Percentiles rank a stretch among this genome's conserved stretches.
Evolutionary conservation across 2,329 filamentous ascomycete genomes (phyloP).

Genomic region (Hypomyces perniciosus): DNA sequence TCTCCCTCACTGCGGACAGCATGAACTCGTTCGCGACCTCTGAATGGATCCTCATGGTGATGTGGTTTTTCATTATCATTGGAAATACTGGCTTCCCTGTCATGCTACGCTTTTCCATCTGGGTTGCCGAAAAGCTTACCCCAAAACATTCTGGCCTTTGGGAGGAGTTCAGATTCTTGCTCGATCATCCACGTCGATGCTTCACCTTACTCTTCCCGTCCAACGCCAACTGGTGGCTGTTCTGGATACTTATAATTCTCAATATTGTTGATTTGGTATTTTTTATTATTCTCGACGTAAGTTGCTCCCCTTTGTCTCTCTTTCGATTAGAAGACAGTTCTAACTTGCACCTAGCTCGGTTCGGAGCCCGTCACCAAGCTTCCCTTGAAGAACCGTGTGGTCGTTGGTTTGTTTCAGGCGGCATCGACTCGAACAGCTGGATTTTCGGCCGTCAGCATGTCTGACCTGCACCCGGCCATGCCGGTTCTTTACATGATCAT

Average conservation of each 20-base stretch:
- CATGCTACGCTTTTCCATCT: conserved; percentile 90
- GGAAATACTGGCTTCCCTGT: conserved; percentile 95
- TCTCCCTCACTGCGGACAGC: conserved; percentile 85
- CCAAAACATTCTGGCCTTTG: conserved; percentile 64
- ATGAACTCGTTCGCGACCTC: conserved; percentile 85
- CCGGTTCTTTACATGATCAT: conserved; percentile 94
- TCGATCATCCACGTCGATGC: conserved; percentile 92
- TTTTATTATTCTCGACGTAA: conserved; percentile 85
- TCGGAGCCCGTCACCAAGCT: conserved; percentile 61
- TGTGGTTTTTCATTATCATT: conserved; percentile 84
- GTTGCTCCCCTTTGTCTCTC: conserved; percentile 25
- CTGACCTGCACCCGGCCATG: conserved; percentile 77
- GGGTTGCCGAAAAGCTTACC: conserved; percentile 64
- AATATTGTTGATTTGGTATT: conserved; percentile 84
- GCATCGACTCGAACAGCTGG: conserved; percentile 85
- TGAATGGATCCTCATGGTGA: conserved; percentile 66
- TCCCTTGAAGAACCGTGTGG: conserved; percentile 66
- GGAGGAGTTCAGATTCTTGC: conserved; percentile 84
- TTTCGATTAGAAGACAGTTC: conserved; percentile 12
- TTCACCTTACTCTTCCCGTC: conserved; percentile 92
- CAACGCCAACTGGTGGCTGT: conserved; percentile 91
- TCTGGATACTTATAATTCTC: conserved; percentile 73
- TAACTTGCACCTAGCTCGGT: conserved; percentile 52
- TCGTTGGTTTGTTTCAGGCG: conserved; percentile 87
- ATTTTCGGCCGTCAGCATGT: conserved; percentile 74